Percentiles rank a stretch among this genome's conserved stretches.
Conservation (phyloP, 306 rosid genomes). For the Lathyrus tuberosus region DNA sequence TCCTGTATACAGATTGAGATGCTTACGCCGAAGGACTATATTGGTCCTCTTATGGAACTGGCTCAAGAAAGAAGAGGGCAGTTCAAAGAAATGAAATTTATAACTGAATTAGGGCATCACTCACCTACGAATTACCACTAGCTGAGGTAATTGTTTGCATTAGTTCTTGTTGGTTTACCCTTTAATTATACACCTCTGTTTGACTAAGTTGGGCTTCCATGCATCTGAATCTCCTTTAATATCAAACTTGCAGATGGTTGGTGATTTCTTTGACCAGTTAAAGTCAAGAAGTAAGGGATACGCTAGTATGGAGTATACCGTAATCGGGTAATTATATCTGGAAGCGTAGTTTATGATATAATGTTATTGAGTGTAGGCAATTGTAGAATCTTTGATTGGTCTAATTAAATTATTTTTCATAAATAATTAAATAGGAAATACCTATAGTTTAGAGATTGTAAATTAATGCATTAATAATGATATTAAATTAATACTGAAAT, state of each 20-base stretch:
- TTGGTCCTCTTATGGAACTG: constrained; percentile 89
- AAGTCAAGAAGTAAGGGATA: constrained; percentile 97
- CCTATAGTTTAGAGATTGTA: constrained; percentile 13
- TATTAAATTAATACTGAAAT: neutral
- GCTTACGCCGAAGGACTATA: constrained; percentile 92
- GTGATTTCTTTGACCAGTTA: constrained; percentile 96
- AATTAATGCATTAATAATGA: neutral
- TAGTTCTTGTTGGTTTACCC: constrained; percentile 28
- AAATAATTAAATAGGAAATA: constrained; percentile 23
- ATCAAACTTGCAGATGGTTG: constrained; percentile 60
- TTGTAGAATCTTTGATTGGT: constrained; percentile 1
- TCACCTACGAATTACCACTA: constrained; percentile 73
- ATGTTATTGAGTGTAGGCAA: constrained; percentile 7
- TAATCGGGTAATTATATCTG: constrained; percentile 62
- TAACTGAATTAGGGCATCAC: constrained; percentile 80
- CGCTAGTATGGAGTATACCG: constrained; percentile 92
- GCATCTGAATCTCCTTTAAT: constrained; percentile 35
- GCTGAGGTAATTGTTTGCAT: constrained; percentile 70
- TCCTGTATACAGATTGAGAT: constrained; percentile 69
- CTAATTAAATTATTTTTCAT: constrained; percentile 13
- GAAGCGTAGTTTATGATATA: constrained; percentile 37
- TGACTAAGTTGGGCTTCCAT: constrained; percentile 30
- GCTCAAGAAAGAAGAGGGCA: constrained; percentile 95
- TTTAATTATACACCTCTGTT: constrained; percentile 8
- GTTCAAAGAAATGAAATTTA: constrained; percentile 89